phyloP scores from a whole-genome alignment of 768 basidiomycete species.

The Boletus vinaceobasis region DNA sequence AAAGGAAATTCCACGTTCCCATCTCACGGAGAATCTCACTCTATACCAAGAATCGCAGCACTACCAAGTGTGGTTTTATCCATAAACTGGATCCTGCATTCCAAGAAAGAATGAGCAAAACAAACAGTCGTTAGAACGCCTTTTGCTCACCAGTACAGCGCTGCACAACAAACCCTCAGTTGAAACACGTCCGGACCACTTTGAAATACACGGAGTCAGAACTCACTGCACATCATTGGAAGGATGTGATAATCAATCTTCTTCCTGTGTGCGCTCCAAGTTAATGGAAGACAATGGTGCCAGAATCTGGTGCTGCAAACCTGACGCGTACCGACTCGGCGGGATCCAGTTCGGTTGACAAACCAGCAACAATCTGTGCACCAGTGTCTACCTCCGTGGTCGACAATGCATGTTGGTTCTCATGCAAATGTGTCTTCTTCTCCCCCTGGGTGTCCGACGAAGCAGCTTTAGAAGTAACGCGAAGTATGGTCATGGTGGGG shows the following conservation, averaged over 20 bases:
- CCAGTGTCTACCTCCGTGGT: constrained; percentile 58
- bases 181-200: background rate
- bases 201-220: background rate
- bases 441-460: constrained; percentile 14
- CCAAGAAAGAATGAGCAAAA: background rate
- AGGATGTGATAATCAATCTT: constrained; percentile 69
- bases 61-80: constrained; percentile 71
- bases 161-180: constrained; percentile 27
- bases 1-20: background rate
- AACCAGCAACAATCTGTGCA: constrained; percentile 51
- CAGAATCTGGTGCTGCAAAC: constrained; percentile 25
- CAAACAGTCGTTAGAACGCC: background rate
- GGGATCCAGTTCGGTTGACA: constrained; percentile 45
- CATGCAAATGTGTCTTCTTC: constrained; percentile 7
- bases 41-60: constrained; percentile 67
- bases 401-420: constrained; percentile 27
- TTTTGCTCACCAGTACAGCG: constrained; percentile 48
- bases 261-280: constrained; percentile 28
- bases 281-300: background rate
- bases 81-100: constrained; percentile 71
- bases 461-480: constrained; percentile 2
- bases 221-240: constrained; percentile 70
- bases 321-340: constrained; percentile 50
- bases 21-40: constrained; percentile 34
- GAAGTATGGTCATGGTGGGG: background rate